Conservation (phyloP, 768 basidiomycete species). For the Pleurotus ostreatus region DNA sequence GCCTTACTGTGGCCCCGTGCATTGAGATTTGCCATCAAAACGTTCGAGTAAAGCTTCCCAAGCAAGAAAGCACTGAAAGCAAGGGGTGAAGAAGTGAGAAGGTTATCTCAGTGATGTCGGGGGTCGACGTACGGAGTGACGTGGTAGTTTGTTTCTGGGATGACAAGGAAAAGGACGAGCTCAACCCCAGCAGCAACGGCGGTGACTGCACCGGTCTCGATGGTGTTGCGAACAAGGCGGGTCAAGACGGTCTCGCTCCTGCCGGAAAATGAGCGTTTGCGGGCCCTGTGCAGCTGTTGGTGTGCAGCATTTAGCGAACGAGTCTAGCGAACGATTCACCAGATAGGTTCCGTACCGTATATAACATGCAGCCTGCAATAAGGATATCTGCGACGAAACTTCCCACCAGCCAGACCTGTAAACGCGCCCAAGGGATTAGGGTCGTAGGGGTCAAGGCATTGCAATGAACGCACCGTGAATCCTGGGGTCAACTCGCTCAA, state of each 20-base stretch:
- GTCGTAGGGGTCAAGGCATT: too few species aligned
- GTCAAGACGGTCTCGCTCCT: slow-evolving; percentile 12
- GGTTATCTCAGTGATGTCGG: background rate
- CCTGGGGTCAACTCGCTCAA: slow-evolving; percentile 8
- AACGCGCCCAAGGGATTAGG: background rate
- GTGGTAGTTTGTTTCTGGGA: background rate
- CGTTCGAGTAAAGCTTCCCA: background rate
- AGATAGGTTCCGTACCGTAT: slow-evolving; percentile 15
- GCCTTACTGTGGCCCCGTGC: background rate
- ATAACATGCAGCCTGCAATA: slow-evolving; percentile 21
- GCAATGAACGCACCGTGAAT: background rate
- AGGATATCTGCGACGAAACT: slow-evolving; percentile 22
- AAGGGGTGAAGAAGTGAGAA: background rate
- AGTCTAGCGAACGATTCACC: background rate
- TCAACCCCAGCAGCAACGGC: slow-evolving; percentile 15
- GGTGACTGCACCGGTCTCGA: slow-evolving; percentile 17
- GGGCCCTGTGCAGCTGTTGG: slow-evolving; percentile 10
- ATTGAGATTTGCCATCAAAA: background rate
- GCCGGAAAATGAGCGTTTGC: slow-evolving; percentile 8
- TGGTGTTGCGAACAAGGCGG: slow-evolving; percentile 12
- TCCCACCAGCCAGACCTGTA: slow-evolving; percentile 20
- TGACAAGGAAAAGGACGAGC: slow-evolving; percentile 12
- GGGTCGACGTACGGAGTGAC: background rate
- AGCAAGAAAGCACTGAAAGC: background rate
- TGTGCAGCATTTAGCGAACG: background rate